Percentiles rank a stretch among this genome's conserved stretches.
phyloP scores from a whole-genome alignment of 306 rosid species.

The Medicago arabica region DNA sequence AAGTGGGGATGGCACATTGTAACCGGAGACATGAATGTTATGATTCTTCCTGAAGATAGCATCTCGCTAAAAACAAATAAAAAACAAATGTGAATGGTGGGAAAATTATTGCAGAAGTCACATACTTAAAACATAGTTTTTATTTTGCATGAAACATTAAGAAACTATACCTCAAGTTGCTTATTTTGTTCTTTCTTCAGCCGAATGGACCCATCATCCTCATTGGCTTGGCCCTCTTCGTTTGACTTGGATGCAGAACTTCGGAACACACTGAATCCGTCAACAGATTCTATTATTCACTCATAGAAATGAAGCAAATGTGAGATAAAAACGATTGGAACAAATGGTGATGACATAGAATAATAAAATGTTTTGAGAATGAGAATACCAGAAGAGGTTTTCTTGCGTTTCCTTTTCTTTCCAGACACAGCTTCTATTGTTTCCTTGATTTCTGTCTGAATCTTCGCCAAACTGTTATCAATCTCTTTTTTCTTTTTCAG shows the following conservation, averaged over 20 bases:
- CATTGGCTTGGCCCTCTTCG: slow-evolving; percentile 44
- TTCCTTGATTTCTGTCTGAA: slow-evolving; percentile 46
- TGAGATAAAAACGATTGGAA: slow-evolving; percentile 1
- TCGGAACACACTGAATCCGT: slow-evolving; percentile 79
- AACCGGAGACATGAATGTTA: slow-evolving; percentile 86
- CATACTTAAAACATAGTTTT: slow-evolving; percentile 1
- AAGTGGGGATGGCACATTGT: slow-evolving; percentile 80
- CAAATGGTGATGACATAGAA: not conserved
- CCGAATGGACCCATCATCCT: slow-evolving; percentile 40
- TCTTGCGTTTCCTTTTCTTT: slow-evolving; percentile 84
- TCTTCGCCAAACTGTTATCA: slow-evolving; percentile 50
- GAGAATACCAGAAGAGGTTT: slow-evolving; percentile 56
- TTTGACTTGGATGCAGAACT: slow-evolving; percentile 51
- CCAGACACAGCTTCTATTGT: slow-evolving; percentile 46
- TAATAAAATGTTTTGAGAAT: not conserved
- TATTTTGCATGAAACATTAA: slow-evolving; percentile 29
- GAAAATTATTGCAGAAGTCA: not conserved
- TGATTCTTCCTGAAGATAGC: slow-evolving; percentile 69
- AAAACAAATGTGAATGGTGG: slow-evolving; percentile 9
- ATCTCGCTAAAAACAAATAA: slow-evolving; percentile 59
- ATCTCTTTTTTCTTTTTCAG: slow-evolving; percentile 50
- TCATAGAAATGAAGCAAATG: slow-evolving; percentile 28
- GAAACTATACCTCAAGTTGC: slow-evolving; percentile 84
- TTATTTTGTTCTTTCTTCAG: slow-evolving; percentile 68
- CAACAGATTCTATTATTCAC: slow-evolving; percentile 55